Evolutionary conservation across 2,329 filamentous ascomycete species (phyloP).

Genomic region (Exophiala aquamarina): DNA sequence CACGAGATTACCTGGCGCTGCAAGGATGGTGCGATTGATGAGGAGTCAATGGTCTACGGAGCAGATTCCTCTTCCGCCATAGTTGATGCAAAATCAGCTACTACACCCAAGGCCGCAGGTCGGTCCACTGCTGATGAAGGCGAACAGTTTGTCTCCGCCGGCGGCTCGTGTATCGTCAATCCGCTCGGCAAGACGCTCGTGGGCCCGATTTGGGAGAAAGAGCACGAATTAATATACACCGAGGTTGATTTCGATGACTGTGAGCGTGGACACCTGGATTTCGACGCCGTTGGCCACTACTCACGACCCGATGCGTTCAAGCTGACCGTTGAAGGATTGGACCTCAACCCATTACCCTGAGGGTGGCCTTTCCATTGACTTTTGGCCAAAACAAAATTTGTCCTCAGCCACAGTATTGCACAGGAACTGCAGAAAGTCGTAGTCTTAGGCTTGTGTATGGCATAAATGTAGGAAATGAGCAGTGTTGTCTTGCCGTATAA

Average conservation of each 20-base stretch:
- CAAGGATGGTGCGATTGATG: conserved; percentile 24
- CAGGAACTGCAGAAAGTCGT: too few relatives aligned
- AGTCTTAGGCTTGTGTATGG: too few relatives aligned
- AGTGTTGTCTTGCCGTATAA: conserved; percentile 27
- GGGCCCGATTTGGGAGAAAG: conserved; percentile 78
- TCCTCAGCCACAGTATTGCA: too few relatives aligned
- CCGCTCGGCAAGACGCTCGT: conserved; percentile 77
- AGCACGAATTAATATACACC: conserved; percentile 65
- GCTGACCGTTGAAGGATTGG: conserved; percentile 59
- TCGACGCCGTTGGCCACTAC: conserved; percentile 84
- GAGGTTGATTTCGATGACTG: conserved; percentile 90
- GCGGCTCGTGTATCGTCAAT: conserved; percentile 79
- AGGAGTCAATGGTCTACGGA: conserved; percentile 3
- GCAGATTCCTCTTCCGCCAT: not conserved
- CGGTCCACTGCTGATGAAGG: not conserved
- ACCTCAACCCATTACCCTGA: conserved; percentile 59
- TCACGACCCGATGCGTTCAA: conserved; percentile 69
- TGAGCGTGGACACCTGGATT: conserved; percentile 73
- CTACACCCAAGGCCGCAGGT: not conserved
- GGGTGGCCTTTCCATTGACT: too few relatives aligned
- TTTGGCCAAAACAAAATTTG: not conserved
- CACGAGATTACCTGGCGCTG: conserved; percentile 50
- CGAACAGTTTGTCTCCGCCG: conserved; percentile 62
- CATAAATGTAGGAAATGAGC: conserved; percentile 20
- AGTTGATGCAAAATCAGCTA: not conserved